Percentiles rank a stretch among this genome's conserved stretches.
These are phyloP conservation scores for Leccinum huronense DNA, from an alignment of 1,284 basidiomycete species.

Conservation along the genomic window DNA sequence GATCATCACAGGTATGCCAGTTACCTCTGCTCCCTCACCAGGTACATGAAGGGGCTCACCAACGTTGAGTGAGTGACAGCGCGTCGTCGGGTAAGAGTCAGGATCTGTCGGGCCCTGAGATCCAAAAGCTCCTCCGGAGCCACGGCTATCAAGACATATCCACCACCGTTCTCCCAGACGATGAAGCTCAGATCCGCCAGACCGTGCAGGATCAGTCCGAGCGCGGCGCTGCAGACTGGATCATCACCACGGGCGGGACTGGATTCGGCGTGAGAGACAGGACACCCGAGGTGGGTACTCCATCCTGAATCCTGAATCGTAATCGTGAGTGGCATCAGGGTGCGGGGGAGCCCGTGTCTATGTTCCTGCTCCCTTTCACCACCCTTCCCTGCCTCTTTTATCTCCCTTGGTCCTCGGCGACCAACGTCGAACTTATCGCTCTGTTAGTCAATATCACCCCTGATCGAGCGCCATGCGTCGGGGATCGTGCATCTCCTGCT, in stretches of 20 bases:
- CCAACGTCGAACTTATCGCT: neutral
- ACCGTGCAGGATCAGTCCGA: conserved; percentile 48
- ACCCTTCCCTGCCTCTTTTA: neutral
- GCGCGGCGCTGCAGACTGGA: conserved; percentile 56
- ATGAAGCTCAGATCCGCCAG: conserved; percentile 49
- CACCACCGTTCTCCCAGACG: conserved; percentile 59
- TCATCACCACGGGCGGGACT: conserved; percentile 84
- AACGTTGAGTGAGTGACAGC: conserved; percentile 63
- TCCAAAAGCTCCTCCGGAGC: conserved; percentile 48
- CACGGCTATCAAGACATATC: conserved; percentile 42
- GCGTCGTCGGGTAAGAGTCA: conserved; percentile 50
- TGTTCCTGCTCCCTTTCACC: neutral
- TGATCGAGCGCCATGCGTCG: conserved; percentile 73
- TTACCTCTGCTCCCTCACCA: neutral
- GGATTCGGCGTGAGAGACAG: conserved; percentile 78
- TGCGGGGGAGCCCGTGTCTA: neutral
- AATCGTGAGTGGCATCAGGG: neutral
- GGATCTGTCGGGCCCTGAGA: conserved; percentile 66
- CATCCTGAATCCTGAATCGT: neutral
- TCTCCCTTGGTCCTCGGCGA: neutral
- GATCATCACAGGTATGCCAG: conserved; percentile 28
- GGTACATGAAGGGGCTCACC: conserved; percentile 14
- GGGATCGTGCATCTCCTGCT: conserved; percentile 80
- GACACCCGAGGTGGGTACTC: conserved; percentile 71
- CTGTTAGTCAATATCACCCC: conserved; percentile 61